These are phyloP conservation scores for Cladophialophora immunda DNA, from an alignment of 2,329 filamentous ascomycete species.

Conservation along the genomic window DNA sequence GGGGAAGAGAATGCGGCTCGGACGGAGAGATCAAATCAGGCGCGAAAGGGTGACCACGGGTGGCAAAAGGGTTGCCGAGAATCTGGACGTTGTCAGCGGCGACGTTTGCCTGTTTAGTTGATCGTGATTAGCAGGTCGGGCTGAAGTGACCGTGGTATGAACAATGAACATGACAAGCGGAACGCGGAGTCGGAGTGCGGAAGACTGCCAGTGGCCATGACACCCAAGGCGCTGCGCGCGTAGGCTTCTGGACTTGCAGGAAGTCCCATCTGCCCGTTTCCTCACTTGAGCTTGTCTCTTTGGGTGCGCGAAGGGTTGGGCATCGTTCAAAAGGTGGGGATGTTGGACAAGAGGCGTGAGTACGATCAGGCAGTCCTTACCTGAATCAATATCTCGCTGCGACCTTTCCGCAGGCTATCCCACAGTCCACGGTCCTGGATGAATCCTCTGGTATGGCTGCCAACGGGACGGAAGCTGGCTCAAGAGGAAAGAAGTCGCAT, in stretches of 20 bases:
- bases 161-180: not conserved
- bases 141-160: not conserved
- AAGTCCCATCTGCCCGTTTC: not conserved
- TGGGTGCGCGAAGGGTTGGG: constrained; percentile 4
- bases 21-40: not conserved
- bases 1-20: constrained; percentile 9
- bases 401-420: not conserved
- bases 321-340: constrained; percentile 19
- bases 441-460: not conserved
- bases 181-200: not conserved
- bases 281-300: not conserved
- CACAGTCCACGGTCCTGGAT: not conserved
- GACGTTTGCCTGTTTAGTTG: not conserved
- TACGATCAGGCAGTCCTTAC: constrained; percentile 16
- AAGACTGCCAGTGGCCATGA: not conserved
- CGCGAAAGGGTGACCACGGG: constrained; percentile 1
- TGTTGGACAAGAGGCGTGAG: constrained; percentile 7
- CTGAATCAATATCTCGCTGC: constrained; percentile 9
- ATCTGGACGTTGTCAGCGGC: not conserved
- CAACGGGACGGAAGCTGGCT: not conserved
- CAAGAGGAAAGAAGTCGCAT: constrained; percentile 14
- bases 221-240: not conserved
- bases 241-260: not conserved
- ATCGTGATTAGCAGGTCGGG: constrained; percentile 15
- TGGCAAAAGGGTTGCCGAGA: not conserved